Percentiles rank a stretch among this genome's conserved stretches.
These are phyloP conservation scores for Xylona heveae DNA, from an alignment of 495 filamentous ascomycete species.

Conservation along the genomic window DNA sequence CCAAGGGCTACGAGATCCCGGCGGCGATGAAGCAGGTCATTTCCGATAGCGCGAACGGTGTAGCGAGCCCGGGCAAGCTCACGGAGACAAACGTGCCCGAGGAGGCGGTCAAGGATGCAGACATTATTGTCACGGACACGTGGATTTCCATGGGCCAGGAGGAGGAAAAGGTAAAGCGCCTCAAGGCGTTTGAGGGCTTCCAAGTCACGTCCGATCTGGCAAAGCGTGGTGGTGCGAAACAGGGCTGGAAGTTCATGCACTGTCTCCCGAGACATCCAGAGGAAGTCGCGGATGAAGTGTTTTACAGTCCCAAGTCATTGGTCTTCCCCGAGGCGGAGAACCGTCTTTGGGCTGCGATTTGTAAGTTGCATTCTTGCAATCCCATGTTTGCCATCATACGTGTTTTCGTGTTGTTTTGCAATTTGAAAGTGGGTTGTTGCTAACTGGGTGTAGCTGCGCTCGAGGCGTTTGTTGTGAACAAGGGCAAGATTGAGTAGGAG, in stretches of 20 bases:
- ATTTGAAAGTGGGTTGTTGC: not conserved
- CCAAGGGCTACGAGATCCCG: constrained; percentile 61
- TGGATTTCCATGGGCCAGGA: constrained; percentile 98
- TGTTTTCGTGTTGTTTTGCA: not conserved
- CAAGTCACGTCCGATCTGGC: constrained; percentile 74
- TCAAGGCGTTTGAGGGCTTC: constrained; percentile 72
- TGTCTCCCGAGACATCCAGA: constrained; percentile 86
- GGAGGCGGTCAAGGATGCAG: constrained; percentile 72
- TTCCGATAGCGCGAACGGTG: constrained; percentile 29
- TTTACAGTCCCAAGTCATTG: constrained; percentile 60
- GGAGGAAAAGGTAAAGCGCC: constrained; percentile 46
- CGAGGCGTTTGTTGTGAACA: constrained; percentile 80
- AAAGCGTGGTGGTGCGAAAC: constrained; percentile 64
- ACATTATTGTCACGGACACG: constrained; percentile 86
- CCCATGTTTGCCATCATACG: too few relatives aligned
- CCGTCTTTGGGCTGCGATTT: constrained; percentile 69
- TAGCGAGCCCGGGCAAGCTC: constrained; percentile 38
- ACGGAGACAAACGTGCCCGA: constrained; percentile 59
- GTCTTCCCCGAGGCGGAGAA: constrained; percentile 94
- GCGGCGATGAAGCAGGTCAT: constrained; percentile 47
- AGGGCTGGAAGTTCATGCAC: constrained; percentile 95
- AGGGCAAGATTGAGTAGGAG: constrained; percentile 44
- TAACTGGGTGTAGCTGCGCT: constrained; percentile 33
- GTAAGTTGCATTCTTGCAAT: constrained; percentile 27
- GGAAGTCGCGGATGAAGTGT: constrained; percentile 87